phyloP scores from a whole-genome alignment of 176 grass and related monocot genomes.

The Juncus effusus region DNA sequence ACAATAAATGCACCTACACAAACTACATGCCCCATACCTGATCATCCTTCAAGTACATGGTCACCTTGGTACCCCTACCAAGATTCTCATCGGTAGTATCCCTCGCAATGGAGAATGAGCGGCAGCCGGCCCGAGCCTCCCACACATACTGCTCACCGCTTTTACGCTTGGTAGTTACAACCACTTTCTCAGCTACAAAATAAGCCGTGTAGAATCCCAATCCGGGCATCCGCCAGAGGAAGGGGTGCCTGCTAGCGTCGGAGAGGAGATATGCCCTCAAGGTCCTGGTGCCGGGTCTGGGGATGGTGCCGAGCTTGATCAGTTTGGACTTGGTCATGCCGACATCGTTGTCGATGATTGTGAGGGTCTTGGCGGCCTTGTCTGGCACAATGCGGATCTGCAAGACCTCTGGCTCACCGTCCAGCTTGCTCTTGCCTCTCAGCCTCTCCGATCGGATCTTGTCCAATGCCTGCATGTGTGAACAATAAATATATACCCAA shows the following conservation, averaged over 20 bases:
- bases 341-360: slow-evolving; percentile 74
- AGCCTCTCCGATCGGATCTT: slow-evolving; percentile 96
- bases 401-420: slow-evolving; percentile 87
- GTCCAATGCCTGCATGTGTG: slow-evolving; percentile 60
- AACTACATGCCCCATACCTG: slow-evolving; percentile 48
- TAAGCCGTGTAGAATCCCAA: slow-evolving; percentile 56
- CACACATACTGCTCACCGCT: no score
- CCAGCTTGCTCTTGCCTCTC: slow-evolving; percentile 94
- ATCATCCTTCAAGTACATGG: slow-evolving; percentile 93
- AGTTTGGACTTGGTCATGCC: slow-evolving; percentile 19
- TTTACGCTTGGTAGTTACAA: slow-evolving; percentile 85
- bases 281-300: slow-evolving; percentile 75
- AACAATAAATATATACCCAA: not conserved
- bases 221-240: slow-evolving; percentile 81
- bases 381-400: slow-evolving; percentile 78
- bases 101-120: slow-evolving; percentile 80
- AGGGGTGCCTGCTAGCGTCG: slow-evolving; percentile 67
- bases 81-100: slow-evolving; percentile 58
- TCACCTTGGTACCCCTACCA: slow-evolving; percentile 26
- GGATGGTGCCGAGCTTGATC: slow-evolving; percentile 95
- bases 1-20: not conserved
- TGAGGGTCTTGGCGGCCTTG: slow-evolving; percentile 64
- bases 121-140: slow-evolving; percentile 34
- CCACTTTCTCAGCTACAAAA: slow-evolving; percentile 46
- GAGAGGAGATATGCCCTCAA: slow-evolving; percentile 88